A percentile compares a stretch with the other conserved stretches of the same genome.
Conservation (phyloP, 139 green algal genomes). For the Nannochloris sp. region DNA sequence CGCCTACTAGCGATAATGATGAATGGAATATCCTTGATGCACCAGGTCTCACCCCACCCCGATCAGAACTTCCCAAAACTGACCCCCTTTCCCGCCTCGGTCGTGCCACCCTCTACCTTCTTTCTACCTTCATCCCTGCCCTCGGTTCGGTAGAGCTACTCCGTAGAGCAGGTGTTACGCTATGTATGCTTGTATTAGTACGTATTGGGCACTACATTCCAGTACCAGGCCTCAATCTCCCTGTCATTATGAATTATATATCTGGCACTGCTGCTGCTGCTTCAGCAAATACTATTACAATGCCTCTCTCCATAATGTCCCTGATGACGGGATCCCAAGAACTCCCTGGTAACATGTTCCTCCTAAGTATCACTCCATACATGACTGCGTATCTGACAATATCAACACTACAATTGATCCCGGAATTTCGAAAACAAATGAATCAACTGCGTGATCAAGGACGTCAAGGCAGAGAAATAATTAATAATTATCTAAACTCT, state of each 20-base stretch:
- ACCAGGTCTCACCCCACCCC: background rate
- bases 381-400: conserved; percentile 8
- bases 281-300: background rate
- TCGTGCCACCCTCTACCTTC: background rate
- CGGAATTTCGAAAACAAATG: background rate
- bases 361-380: conserved; percentile 1
- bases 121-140: background rate
- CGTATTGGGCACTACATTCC: conserved; percentile 6
- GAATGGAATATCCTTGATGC: background rate
- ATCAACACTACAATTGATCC: conserved; percentile 1
- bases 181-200: background rate
- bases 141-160: background rate
- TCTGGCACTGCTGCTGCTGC: background rate
- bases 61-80: background rate
- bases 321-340: background rate
- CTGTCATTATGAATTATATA: background rate
- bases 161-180: background rate
- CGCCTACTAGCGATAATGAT: no score
- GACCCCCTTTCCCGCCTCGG: background rate
- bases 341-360: conserved; percentile 4
- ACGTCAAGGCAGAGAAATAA: background rate
- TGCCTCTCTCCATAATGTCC: no score
- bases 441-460: conserved; percentile 10
- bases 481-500: conserved; percentile 5
- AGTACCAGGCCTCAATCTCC: background rate